Conservation (phyloP, 306 rosid species). For the Gastrolobium bilobum region DNA sequence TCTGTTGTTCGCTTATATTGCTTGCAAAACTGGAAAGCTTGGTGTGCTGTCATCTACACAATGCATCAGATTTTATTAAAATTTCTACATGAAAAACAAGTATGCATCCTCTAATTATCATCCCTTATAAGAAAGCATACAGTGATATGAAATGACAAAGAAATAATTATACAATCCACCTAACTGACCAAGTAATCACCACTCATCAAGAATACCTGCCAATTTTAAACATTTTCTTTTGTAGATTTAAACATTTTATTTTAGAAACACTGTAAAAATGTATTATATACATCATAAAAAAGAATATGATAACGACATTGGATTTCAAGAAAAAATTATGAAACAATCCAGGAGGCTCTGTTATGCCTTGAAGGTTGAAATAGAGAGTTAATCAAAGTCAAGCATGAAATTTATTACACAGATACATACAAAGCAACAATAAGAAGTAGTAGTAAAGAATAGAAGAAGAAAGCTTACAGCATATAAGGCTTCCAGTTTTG, state of each 20-base stretch:
- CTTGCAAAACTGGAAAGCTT: constrained; percentile 99
- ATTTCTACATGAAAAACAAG: not conserved
- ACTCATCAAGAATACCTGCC: not conserved
- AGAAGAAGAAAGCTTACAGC: constrained; percentile 65
- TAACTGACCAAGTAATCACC: not conserved
- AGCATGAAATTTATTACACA: too few relatives aligned
- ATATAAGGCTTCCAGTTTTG: constrained; percentile 92
- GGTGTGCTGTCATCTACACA: constrained; percentile 97
- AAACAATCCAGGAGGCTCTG: too few relatives aligned
- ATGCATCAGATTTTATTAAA: constrained; percentile 2
- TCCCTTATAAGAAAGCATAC: not conserved
- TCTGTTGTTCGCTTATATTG: constrained; percentile 94
- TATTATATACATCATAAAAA: too few relatives aligned
- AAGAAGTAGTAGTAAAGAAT: not conserved
- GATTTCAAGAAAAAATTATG: too few relatives aligned
- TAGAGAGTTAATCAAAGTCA: too few relatives aligned
- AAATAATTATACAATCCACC: constrained; percentile 4
- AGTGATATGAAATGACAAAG: constrained; percentile 3
- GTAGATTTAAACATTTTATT: not conserved
- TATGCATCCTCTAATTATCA: not conserved
- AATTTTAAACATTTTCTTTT: not conserved
- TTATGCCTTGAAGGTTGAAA: too few relatives aligned
- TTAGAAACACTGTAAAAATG: not conserved
- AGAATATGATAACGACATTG: not conserved
- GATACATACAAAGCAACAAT: not conserved